Conservation (phyloP, 202 grass and related monocot genomes). For the Hordeum pubiflorum region DNA sequence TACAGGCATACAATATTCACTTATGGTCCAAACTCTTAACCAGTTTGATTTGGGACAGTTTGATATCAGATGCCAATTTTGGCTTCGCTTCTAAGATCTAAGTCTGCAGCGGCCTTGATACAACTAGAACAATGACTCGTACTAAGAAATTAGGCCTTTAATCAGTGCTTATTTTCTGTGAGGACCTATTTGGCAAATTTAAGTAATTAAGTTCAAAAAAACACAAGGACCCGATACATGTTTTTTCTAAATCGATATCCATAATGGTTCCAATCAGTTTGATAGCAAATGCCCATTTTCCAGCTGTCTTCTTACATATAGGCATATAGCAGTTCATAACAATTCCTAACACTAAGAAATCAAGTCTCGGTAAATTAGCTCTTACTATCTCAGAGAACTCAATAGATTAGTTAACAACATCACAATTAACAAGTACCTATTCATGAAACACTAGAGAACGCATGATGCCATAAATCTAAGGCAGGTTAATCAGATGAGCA, state of each 20-base stretch:
- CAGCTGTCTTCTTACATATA: background rate
- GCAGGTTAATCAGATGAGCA: background rate
- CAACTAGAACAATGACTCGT: background rate
- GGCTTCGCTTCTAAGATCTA: background rate
- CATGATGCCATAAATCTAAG: background rate
- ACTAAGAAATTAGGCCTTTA: background rate
- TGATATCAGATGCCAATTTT: background rate
- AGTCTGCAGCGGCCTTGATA: background rate
- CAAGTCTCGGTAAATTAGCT: background rate
- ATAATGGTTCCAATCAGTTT: background rate
- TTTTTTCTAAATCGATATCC: background rate
- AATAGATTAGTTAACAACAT: background rate
- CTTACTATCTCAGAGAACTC: background rate
- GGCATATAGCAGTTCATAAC: background rate
- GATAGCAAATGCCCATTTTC: background rate
- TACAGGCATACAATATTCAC: background rate
- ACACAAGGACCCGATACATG: background rate
- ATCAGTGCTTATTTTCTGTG: background rate
- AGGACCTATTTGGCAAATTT: background rate
- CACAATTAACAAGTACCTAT: background rate
- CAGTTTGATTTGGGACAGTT: background rate
- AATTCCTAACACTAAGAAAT: background rate
- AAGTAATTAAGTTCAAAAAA: background rate
- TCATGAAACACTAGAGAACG: background rate
- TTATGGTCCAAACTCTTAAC: background rate